These are phyloP conservation scores for Pseudocercospora fijiensis DNA, from an alignment of 2,329 filamentous ascomycete genomes.

Conservation along the genomic window DNA sequence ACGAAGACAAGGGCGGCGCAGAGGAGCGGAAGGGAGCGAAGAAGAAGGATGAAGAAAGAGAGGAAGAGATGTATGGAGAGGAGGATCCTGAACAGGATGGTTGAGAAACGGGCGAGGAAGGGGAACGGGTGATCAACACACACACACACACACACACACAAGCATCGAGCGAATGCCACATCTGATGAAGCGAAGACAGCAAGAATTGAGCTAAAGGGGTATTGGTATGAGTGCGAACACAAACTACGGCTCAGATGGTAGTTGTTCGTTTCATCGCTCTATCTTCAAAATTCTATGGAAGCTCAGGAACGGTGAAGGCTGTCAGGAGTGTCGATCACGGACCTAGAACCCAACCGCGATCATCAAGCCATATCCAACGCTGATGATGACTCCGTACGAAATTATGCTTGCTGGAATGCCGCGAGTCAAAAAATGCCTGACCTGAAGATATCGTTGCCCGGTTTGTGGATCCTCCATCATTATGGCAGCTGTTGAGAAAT, in stretches of 20 bases:
- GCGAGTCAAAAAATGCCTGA: conserved; percentile 92
- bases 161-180: not conserved
- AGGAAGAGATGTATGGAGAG: conserved; percentile 80
- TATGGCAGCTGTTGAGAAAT: conserved; percentile 71
- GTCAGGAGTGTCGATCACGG: conserved; percentile 8
- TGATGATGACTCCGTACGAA: conserved; percentile 77
- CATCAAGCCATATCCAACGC: conserved; percentile 90
- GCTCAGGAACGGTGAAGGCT: conserved; percentile 6
- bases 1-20: conserved; percentile 62
- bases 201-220: not conserved
- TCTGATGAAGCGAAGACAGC: not conserved
- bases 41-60: conserved; percentile 37
- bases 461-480: conserved; percentile 97
- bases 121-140: not conserved
- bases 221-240: not conserved
- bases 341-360: conserved; percentile 64
- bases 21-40: conserved; percentile 28
- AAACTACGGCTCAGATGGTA: not conserved
- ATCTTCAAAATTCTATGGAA: conserved; percentile 5
- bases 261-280: not conserved
- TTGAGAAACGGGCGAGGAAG: conserved; percentile 4
- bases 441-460: conserved; percentile 84
- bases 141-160: no score
- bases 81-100: conserved; percentile 64
- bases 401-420: conserved; percentile 85